Base-by-base conservation (phyloP, 2,329 filamentous ascomycete species). In the Dichotomopilus funicola region DNA sequence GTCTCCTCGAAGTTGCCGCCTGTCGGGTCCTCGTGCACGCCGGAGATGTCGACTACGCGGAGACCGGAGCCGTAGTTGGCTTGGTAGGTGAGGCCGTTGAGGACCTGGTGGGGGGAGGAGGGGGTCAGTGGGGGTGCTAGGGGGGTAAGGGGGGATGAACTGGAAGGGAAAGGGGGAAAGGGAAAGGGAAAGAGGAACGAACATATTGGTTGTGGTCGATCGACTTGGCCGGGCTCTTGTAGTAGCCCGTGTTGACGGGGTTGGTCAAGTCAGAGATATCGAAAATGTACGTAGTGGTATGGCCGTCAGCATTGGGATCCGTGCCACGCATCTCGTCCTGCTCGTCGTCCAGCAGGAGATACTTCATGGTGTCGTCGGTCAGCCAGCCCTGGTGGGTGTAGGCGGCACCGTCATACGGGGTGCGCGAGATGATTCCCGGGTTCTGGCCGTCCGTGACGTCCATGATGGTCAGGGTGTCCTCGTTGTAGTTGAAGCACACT, bases 51-150 rank as follows among this genome's bases (percentile, higher is more conserved):
- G 9, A 51, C 49, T 6, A 51, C n/a, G 41, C 49, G 49, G 5
- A 51, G 49, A n/a, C 49, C 49, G 6, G 49, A 51, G 49, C 41
- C 49, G 49, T 51, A 51, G 41, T 51, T 51, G 49, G 49, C 49
- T 37, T 51, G 49, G 49, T 51, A 51, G 2, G 40, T 51, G 40
- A 51, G 34, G 13, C 49, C 49, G 9, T 51, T 51, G 49, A 51
- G 40, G 5, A 51, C 49, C 49, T 51, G n/a, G n/a, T n/a, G n/a
- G n/a, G n/a, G n/a, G n/a, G n/a, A n/a, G n/a, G n/a, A n/a, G n/a
- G n/a, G n/a, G n/a, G 37, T 12, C 4, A 12, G 37, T 38, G 37
- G 2, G 12, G 12, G 2, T 38, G 12, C 4, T 8, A 12, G 2
- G 2, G 8, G 37, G 37, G 4, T 4, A 12, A 6, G 9, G 40